Base-by-base conservation (phyloP, 495 filamentous ascomycete genomes). In the Viridothelium virens region DNA sequence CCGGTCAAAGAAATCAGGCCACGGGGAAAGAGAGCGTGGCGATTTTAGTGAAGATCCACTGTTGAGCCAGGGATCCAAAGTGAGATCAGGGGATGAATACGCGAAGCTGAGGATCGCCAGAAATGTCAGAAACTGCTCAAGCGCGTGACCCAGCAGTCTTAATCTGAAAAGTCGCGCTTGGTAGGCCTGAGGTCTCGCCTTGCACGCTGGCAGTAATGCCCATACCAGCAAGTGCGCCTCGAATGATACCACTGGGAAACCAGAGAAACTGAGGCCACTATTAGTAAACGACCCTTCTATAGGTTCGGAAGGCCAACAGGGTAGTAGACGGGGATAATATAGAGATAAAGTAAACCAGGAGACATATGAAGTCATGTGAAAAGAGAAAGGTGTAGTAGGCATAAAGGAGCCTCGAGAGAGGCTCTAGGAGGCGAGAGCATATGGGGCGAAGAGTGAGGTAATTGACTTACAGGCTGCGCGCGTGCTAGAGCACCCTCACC, bases 131-230 rank as follows among this genome's bases (percentile, higher is more conserved):
- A 18, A 14, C 36, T 18, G 53, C 31, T 59, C 31, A 59, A 36
- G 53, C 25, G 7, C 62, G 62, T 61, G 81, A 75, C 59, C 83
- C 79, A 33, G 87, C 77, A 10, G 89, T 95, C 81, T 96, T 96
- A 78, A 98, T 96, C 78, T 98, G 95, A 77, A 98, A 98, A 1
- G 90, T 91, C 59, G 93, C 94, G 3, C 83, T 84, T 7, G 94
- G 95, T 41, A 97, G 79, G 76, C 93, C 93, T 31, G 80, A 87
- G 18, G 86, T 88, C 78, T 96, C 93, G 12, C 89, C 93, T 71
- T 96, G 89, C 16, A 97, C 94, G 0, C 86, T 92, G 3, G 93
- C 92, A 69, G 89, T 84, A 67, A 98, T 92, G 16, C 94, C 93
- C 82, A 98, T 82, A 63, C 87, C 91, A 10, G 92, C 88, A 31